Evolutionary conservation across 345 rosid species (phyloP).

Genomic region (Eucalyptus cloeziana): DNA sequence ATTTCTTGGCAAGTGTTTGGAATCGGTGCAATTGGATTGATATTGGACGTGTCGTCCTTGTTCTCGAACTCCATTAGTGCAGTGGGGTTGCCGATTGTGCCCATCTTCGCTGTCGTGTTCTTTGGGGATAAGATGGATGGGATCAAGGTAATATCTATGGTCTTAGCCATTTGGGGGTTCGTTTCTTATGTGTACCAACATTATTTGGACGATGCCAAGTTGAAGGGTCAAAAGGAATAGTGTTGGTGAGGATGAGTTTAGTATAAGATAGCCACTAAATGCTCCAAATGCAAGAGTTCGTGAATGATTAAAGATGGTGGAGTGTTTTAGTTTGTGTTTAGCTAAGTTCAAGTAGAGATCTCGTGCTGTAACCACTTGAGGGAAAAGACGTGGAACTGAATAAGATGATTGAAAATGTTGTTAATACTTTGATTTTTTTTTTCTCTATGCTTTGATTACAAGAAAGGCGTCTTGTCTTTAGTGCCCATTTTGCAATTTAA

Average conservation of each 20-base stretch:
- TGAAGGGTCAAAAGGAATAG: background rate
- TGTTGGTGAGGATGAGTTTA: background rate
- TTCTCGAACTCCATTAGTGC: constrained; percentile 15
- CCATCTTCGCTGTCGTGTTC: constrained; percentile 21
- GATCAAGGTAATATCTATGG: constrained; percentile 15
- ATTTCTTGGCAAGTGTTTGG: constrained; percentile 19
- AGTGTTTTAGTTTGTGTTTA: background rate
- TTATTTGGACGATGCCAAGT: constrained; percentile 3
- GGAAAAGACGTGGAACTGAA: background rate
- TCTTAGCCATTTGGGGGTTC: constrained; percentile 35
- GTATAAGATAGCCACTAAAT: background rate
- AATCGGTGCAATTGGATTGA: constrained; percentile 19
- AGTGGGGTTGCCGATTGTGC: constrained; percentile 23
- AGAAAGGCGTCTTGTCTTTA: background rate
- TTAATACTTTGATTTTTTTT: background rate
- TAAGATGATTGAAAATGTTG: background rate
- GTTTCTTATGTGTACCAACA: constrained; percentile 28
- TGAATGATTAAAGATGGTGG: background rate
- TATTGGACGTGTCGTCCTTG: constrained; percentile 24
- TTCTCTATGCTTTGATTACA: background rate
- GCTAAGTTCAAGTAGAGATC: background rate
- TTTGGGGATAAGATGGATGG: constrained; percentile 27
- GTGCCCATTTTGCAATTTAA: background rate
- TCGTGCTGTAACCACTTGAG: background rate
- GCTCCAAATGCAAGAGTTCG: background rate